Conservation (phyloP, 2,329 filamentous ascomycete species). For the Tolypocladium sp. region DNA sequence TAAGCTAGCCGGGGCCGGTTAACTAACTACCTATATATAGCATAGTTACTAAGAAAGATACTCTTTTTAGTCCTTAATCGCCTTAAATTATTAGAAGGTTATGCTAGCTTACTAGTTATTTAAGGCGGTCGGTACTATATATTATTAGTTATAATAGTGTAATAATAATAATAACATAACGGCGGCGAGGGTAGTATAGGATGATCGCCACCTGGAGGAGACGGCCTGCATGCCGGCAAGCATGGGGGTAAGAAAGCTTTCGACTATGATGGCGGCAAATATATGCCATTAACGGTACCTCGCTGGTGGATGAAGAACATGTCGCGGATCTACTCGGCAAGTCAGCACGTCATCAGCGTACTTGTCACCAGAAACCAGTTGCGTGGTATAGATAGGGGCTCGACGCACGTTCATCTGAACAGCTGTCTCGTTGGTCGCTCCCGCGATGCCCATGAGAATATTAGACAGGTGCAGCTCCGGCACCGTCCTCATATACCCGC, state of each 20-base stretch:
- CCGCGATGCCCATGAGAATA: slow-evolving; percentile 22
- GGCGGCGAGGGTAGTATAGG: slow-evolving; percentile 12
- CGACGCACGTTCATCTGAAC: slow-evolving; percentile 25
- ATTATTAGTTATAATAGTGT: too few relatives aligned
- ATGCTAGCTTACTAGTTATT: too few relatives aligned
- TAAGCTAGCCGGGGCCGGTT: too few relatives aligned
- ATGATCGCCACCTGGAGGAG: slow-evolving; percentile 13
- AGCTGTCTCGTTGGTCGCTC: slow-evolving; percentile 28
- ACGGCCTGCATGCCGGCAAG: slow-evolving; percentile 16
- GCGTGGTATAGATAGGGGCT: too few relatives aligned
- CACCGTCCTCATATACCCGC: slow-evolving; percentile 8
- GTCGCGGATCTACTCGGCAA: slow-evolving; percentile 9
- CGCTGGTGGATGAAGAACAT: slow-evolving; percentile 23
- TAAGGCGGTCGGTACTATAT: too few relatives aligned
- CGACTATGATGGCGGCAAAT: slow-evolving; percentile 21
- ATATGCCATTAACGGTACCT: slow-evolving; percentile 19
- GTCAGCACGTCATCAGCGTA: neutral
- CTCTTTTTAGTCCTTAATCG: too few relatives aligned
- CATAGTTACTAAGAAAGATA: too few relatives aligned
- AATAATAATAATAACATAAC: too few relatives aligned
- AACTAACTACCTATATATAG: too few relatives aligned
- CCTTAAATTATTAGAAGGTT: too few relatives aligned
- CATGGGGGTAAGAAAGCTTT: slow-evolving; percentile 19
- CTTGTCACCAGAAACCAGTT: too few relatives aligned
- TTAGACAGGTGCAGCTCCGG: slow-evolving; percentile 16